phyloP scores from a whole-genome alignment of 306 rosid species.

The Betula pendula region DNA sequence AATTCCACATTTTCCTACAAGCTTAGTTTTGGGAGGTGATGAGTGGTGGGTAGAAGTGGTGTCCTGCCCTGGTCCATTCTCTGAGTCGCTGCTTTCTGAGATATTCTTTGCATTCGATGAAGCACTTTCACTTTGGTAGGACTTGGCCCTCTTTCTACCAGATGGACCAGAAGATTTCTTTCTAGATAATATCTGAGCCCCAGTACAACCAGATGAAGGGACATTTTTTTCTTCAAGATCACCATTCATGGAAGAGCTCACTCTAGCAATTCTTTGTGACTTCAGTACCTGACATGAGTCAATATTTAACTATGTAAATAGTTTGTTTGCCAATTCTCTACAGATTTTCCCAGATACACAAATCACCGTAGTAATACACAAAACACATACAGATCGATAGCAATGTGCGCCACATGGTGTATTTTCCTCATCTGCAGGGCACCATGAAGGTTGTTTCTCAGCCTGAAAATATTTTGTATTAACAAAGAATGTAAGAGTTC shows the following conservation, averaged over 20 bases:
- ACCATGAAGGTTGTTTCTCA: constrained; percentile 79
- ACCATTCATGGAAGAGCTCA: constrained; percentile 50
- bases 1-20: constrained; percentile 55
- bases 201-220: constrained; percentile 43
- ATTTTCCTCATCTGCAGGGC: constrained; percentile 60
- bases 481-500: constrained; percentile 19
- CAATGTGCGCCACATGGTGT: constrained; percentile 80
- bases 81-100: constrained; percentile 95
- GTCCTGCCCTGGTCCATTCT: constrained; percentile 73
- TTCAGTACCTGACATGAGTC: constrained; percentile 54
- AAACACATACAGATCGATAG: constrained; percentile 65
- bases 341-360: constrained; percentile 7
- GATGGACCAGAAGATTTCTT: constrained; percentile 56
- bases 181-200: constrained; percentile 42
- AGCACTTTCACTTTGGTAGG: constrained; percentile 87
- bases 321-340: constrained; percentile 3
- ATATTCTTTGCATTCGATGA: constrained; percentile 85
- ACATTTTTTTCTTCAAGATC: constrained; percentile 61
- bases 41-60: constrained; percentile 46
- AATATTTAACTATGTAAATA: constrained; percentile 33
- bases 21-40: constrained; percentile 55
- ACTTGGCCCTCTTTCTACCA: constrained; percentile 59
- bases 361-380: constrained; percentile 12
- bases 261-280: constrained; percentile 53
- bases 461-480: constrained; percentile 56